Evolutionary conservation across 345 rosid genomes (phyloP).

Genomic region (Carallia brachiata): DNA sequence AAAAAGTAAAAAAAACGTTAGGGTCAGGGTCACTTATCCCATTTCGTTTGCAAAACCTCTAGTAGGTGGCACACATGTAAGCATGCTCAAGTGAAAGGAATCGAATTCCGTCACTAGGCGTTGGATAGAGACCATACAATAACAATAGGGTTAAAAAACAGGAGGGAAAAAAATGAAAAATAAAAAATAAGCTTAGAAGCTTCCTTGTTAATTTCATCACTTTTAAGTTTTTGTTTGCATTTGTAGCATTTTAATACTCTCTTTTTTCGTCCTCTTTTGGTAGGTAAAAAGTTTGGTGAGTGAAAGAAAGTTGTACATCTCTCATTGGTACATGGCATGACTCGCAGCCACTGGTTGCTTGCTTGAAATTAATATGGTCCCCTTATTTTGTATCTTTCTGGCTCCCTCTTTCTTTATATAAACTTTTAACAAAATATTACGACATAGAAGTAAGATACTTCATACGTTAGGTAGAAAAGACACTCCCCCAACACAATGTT

Average conservation of each 20-base stretch:
- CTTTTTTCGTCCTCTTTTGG: neutral
- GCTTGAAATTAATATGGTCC: neutral
- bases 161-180: neutral
- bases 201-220: neutral
- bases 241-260: neutral
- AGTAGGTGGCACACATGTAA: neutral
- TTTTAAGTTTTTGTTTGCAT: neutral
- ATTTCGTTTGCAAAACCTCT: neutral
- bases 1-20: neutral
- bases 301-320: neutral
- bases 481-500: neutral
- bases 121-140: neutral
- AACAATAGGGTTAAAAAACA: no score
- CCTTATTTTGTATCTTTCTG: neutral
- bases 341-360: neutral
- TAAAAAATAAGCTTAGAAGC: neutral
- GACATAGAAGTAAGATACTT: neutral
- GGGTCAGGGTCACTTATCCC: neutral
- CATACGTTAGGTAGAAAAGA: slow-evolving; percentile 9
- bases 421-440: neutral
- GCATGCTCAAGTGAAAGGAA: neutral
- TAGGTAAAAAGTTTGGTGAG: neutral
- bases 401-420: neutral
- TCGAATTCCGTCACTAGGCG: slow-evolving; percentile 8
- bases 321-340: no score